These are phyloP conservation scores for Crucibulum laeve DNA, from an alignment of 768 basidiomycete genomes.

Conservation along the genomic window DNA sequence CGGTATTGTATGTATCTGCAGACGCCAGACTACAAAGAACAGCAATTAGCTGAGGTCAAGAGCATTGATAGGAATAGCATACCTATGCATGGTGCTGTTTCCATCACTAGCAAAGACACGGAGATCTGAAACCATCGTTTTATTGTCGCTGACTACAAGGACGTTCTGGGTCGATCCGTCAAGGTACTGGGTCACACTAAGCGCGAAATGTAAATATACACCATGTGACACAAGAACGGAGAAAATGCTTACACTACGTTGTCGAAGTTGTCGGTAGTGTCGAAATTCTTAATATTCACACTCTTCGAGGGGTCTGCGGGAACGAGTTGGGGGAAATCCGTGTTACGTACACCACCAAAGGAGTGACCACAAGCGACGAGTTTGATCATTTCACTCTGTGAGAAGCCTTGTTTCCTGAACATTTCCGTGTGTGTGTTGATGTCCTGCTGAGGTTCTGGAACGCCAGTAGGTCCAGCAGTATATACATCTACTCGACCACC, in stretches of 20 bases:
- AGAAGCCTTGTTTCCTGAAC: slow-evolving; percentile 36
- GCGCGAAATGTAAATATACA: not conserved
- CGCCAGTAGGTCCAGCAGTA: slow-evolving; percentile 30
- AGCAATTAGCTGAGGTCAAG: slow-evolving; percentile 1
- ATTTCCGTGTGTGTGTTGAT: slow-evolving; percentile 26
- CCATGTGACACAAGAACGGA: not conserved
- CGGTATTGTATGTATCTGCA: slow-evolving; percentile 20
- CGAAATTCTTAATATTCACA: slow-evolving; percentile 23
- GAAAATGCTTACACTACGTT: slow-evolving; percentile 24
- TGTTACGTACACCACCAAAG: slow-evolving; percentile 36
- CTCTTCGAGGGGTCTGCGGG: slow-evolving; percentile 15
- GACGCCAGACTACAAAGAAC: slow-evolving; percentile 17
- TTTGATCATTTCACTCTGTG: slow-evolving; percentile 37
- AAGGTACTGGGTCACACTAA: slow-evolving; percentile 35
- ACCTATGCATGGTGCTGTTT: slow-evolving; percentile 37
- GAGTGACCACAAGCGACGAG: slow-evolving; percentile 44
- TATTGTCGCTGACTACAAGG: slow-evolving; percentile 27
- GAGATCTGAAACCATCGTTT: slow-evolving; percentile 32
- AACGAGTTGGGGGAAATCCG: slow-evolving; percentile 34
- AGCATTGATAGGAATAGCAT: slow-evolving; percentile 1
- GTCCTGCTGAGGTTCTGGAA: slow-evolving; percentile 35
- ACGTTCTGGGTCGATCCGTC: slow-evolving; percentile 33
- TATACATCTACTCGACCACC: slow-evolving; percentile 38
- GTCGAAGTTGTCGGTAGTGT: slow-evolving; percentile 30
- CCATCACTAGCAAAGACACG: slow-evolving; percentile 34